A percentile compares a stretch with the other conserved stretches of the same genome.
Conservation (phyloP, 768 basidiomycete species). For the Boletales sp. region DNA sequence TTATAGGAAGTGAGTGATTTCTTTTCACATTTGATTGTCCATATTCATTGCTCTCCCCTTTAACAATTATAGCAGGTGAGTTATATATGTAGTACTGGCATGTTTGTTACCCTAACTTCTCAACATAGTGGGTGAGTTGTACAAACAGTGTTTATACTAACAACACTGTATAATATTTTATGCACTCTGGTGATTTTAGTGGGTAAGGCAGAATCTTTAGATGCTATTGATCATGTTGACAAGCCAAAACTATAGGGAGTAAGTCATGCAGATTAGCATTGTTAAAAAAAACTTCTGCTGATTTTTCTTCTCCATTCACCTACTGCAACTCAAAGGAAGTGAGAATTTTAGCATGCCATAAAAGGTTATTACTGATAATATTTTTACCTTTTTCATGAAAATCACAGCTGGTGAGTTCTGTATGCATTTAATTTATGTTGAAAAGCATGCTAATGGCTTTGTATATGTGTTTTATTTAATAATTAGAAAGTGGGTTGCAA, state of each 20-base stretch:
- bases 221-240: background rate
- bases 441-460: background rate
- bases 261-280: background rate
- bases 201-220: background rate
- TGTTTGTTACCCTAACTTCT: too few relatives aligned
- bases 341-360: background rate
- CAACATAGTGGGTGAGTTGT: background rate
- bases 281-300: background rate
- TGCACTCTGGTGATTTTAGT: background rate
- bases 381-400: background rate
- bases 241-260: background rate
- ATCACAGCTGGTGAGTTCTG: background rate
- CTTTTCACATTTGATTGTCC: background rate
- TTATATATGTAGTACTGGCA: background rate
- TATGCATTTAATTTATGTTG: background rate
- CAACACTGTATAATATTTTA: background rate
- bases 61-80: background rate
- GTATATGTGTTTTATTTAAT: too few relatives aligned
- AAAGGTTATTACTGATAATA: background rate
- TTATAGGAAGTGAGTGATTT: background rate
- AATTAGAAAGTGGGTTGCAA: too few relatives aligned
- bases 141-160: background rate
- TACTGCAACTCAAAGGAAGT: background rate
- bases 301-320: background rate
- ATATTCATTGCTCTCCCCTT: background rate